Base-by-base conservation (phyloP, 2,329 filamentous ascomycete genomes). In the Colletotrichum horii region DNA sequence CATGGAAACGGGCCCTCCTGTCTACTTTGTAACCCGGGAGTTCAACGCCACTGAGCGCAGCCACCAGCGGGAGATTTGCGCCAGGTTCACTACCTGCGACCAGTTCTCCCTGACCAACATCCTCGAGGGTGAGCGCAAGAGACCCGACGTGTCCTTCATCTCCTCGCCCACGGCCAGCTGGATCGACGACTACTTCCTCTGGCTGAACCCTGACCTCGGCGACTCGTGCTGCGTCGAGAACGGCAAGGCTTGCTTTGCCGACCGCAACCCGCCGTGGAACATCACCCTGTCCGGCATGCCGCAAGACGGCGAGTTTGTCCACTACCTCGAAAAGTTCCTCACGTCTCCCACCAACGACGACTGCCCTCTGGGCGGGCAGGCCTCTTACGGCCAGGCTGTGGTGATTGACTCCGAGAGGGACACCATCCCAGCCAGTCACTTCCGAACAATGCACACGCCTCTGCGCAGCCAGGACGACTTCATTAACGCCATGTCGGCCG, bases 71-170 rank as follows among this genome's bases (percentile, higher is more conserved):
- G 92, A 97, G 77, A 89, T 99, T 6, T 99, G 97, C 84, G 96
- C 95, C 38, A 92, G 96, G 16, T 98, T 98, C 83, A 96, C 95
- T 0, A 95, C 96, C 0, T 99, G 97, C 84, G 90, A 98, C 78
- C 89, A 93, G 48, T 91, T 94, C 75, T 98, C 96, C 0, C 88
- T 99, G 6, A 92, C 95, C 52, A 98, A 98, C 81, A 93, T 98
- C 3, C 89, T 99, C 6, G 97, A 99, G 83, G 95, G 97, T 79
- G 97, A 99, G 85, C 93, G 97, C 14, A 98, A 98, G 86, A 92
- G 97, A 48, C 91, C 96, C 0, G 91, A 97, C 8, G 89, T 96
- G 2, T 98, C 96, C 1, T 98, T 96, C 83, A 95, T 99, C 78
- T 91, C 95, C 8, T 93, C 96, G 12, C 94, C 96, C 0, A 93